Evolutionary conservation across 495 filamentous ascomycete genomes (phyloP).

Genomic region (Aspergillus haitiensis): DNA sequence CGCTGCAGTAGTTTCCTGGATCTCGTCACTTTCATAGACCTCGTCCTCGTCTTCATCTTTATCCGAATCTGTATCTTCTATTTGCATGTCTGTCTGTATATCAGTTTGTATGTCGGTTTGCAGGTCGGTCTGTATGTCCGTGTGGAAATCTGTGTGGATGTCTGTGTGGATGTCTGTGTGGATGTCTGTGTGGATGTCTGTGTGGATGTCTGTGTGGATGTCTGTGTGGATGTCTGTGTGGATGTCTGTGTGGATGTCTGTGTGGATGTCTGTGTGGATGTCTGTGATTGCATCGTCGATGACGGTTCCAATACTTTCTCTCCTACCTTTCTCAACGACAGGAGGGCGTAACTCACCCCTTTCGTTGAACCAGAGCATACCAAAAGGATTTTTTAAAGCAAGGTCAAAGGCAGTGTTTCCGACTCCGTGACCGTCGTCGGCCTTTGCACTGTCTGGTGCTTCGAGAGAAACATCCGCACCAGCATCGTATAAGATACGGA

Average conservation of each 20-base stretch:
- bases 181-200: no score
- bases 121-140: no score
- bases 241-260: not conserved
- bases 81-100: no score
- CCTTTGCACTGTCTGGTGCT: slow-evolving; percentile 19
- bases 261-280: not conserved
- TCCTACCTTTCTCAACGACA: slow-evolving; percentile 6
- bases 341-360: slow-evolving; percentile 23
- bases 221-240: no score
- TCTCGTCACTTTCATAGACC: slow-evolving; percentile 11
- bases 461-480: slow-evolving; percentile 32
- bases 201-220: no score
- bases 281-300: slow-evolving; percentile 25
- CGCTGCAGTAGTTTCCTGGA: no score
- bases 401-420: slow-evolving; percentile 31
- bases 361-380: slow-evolving; percentile 28
- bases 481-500: slow-evolving; percentile 30
- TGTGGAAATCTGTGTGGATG: no score
- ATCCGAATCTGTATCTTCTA: no score
- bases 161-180: no score
- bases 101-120: no score
- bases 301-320: slow-evolving; percentile 25
- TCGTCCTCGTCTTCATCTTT: slow-evolving; percentile 1
- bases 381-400: slow-evolving; percentile 27
- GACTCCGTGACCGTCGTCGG: slow-evolving; percentile 16